These are phyloP conservation scores for Lasiodiplodia citricola DNA, from an alignment of 2,329 filamentous ascomycete genomes.

Conservation along the genomic window DNA sequence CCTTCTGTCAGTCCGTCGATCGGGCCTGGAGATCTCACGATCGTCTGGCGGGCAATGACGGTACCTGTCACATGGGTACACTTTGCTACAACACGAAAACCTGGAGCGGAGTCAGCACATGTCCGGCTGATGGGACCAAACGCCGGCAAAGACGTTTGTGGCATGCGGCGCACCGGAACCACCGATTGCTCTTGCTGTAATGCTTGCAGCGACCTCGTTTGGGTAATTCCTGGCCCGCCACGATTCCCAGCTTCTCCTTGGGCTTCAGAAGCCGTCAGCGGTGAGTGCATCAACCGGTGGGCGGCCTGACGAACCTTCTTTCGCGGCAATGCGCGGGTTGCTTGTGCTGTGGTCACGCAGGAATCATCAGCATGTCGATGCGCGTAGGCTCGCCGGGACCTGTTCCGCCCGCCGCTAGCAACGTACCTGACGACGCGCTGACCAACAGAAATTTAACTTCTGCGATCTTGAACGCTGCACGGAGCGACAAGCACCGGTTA, in stretches of 20 bases:
- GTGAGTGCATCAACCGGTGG: neutral
- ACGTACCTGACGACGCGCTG: slow-evolving; percentile 53
- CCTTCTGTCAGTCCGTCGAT: slow-evolving; percentile 4
- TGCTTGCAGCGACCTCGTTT: slow-evolving; percentile 59
- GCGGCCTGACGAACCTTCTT: slow-evolving; percentile 26
- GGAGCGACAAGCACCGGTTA: slow-evolving; percentile 12
- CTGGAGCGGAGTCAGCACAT: slow-evolving; percentile 36
- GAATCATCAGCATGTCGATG: slow-evolving; percentile 19
- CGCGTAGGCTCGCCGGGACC: slow-evolving; percentile 21
- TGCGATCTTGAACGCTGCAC: slow-evolving; percentile 70
- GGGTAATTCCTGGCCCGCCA: slow-evolving; percentile 60
- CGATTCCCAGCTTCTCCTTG: slow-evolving; percentile 59
- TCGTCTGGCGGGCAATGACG: slow-evolving; percentile 15
- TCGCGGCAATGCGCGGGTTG: slow-evolving; percentile 27
- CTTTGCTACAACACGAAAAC: slow-evolving; percentile 63
- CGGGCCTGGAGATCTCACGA: slow-evolving; percentile 33
- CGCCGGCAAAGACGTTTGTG: neutral
- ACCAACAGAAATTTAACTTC: slow-evolving; percentile 79
- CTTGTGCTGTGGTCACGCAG: slow-evolving; percentile 28
- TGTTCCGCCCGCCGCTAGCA: slow-evolving; percentile 10
- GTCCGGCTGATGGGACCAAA: slow-evolving; percentile 10
- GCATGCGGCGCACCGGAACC: slow-evolving; percentile 55
- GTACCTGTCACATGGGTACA: slow-evolving; percentile 63
- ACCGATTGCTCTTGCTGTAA: slow-evolving; percentile 61
- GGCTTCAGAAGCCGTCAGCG: slow-evolving; percentile 10